phyloP scores from a whole-genome alignment of 352 stramenopile genomes.

The Pythium brachiatum region DNA sequence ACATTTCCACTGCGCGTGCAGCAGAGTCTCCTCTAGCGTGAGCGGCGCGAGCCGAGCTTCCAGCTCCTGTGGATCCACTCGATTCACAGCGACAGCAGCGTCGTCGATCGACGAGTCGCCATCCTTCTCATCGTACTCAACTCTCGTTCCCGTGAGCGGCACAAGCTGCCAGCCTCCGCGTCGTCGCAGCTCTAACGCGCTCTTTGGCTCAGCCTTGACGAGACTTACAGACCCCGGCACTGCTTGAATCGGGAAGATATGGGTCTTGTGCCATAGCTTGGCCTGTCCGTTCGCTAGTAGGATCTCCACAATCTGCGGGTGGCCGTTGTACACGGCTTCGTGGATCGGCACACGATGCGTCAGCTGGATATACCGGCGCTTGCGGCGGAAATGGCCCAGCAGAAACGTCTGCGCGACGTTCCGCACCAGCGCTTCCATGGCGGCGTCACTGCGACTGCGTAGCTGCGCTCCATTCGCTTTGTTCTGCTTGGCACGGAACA shows the following conservation, averaged over 20 bases:
- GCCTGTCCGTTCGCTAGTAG: slow-evolving; percentile 47
- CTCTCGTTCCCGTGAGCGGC: slow-evolving; percentile 27
- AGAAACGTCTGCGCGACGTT: slow-evolving; percentile 66
- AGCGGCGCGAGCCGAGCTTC: slow-evolving; percentile 33
- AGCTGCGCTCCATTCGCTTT: background rate
- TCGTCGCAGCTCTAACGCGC: slow-evolving; percentile 9
- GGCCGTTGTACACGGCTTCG: slow-evolving; percentile 69
- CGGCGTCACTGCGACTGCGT: slow-evolving; percentile 36
- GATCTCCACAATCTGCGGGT: slow-evolving; percentile 48
- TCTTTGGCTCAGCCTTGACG: background rate
- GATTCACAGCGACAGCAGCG: background rate
- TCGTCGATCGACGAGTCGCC: background rate
- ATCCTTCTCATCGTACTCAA: background rate
- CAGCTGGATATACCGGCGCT: slow-evolving; percentile 43
- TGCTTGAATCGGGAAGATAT: slow-evolving; percentile 51
- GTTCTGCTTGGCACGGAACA: slow-evolving; percentile 26
- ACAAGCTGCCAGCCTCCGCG: slow-evolving; percentile 51
- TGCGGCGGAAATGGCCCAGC: slow-evolving; percentile 45
- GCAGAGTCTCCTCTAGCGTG: slow-evolving; percentile 44
- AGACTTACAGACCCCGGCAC: slow-evolving; percentile 31
- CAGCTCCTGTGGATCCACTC: slow-evolving; percentile 3
- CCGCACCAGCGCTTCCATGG: slow-evolving; percentile 46
- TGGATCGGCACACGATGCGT: slow-evolving; percentile 73
- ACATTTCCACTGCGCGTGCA: slow-evolving; percentile 40
- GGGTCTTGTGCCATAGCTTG: slow-evolving; percentile 54